Conservation (phyloP, 805 yeast species). For the Ascoidea rubescens region DNA sequence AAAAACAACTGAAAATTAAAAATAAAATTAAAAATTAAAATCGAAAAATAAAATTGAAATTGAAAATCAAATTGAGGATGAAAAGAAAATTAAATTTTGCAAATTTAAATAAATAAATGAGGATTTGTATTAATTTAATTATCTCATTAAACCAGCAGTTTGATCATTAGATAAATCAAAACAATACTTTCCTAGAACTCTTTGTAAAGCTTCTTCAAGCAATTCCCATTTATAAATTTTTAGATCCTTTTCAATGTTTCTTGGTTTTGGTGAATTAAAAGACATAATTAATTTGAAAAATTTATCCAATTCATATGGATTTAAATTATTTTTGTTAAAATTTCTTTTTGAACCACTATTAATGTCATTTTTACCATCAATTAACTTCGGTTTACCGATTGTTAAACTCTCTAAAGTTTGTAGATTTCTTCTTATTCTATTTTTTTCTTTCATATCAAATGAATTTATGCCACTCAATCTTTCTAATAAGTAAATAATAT, state of each 20-base stretch:
- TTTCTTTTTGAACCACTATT: constrained; percentile 4
- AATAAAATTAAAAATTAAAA: too few species aligned
- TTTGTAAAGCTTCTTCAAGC: constrained; percentile 31
- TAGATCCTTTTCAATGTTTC: constrained; percentile 48
- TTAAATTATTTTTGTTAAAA: constrained; percentile 6
- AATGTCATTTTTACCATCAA: not conserved
- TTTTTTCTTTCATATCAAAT: constrained; percentile 28
- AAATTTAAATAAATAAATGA: too few species aligned
- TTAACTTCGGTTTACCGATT: constrained; percentile 16
- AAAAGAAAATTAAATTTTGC: too few species aligned
- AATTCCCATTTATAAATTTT: constrained; percentile 45
- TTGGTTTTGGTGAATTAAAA: constrained; percentile 41
- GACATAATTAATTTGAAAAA: constrained; percentile 34
- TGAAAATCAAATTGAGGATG: too few species aligned
- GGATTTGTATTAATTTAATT: too few species aligned
- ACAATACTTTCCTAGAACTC: constrained; percentile 38
- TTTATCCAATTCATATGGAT: constrained; percentile 10
- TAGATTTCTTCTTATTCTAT: constrained; percentile 27
- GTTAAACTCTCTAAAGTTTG: constrained; percentile 27
- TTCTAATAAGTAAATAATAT: constrained; percentile 25
- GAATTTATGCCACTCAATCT: constrained; percentile 21
- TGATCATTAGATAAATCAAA: not conserved
- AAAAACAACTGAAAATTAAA: too few species aligned
- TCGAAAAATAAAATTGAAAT: too few species aligned
- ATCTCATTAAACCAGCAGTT: not conserved